phyloP scores from a whole-genome alignment of 2,329 filamentous ascomycete species.

The Orbilia ellipsospora region DNA sequence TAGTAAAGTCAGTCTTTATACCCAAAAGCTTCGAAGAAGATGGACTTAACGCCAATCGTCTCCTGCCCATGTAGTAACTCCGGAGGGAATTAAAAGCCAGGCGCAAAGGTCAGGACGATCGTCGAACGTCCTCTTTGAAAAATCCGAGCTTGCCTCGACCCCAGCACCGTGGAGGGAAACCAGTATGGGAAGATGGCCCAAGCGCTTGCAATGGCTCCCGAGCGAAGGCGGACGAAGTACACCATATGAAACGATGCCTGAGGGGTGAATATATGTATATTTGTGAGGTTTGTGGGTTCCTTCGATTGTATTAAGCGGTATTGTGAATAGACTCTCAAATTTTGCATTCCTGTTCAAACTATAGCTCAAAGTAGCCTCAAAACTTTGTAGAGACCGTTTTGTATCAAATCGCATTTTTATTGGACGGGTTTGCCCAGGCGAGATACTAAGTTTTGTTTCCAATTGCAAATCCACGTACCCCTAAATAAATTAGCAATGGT shows the following conservation, averaged over 20 bases:
- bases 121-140: constrained; percentile 66
- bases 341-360: not conserved
- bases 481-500: constrained; percentile 1
- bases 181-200: constrained; percentile 64
- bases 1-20: constrained; percentile 39
- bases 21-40: not conserved
- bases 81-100: constrained; percentile 70
- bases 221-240: constrained; percentile 68
- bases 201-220: constrained; percentile 30
- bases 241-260: constrained; percentile 67
- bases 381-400: not conserved
- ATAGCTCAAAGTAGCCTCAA: constrained; percentile 15
- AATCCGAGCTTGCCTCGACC: constrained; percentile 67
- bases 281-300: constrained; percentile 56
- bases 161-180: constrained; percentile 70
- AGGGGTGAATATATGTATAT: constrained; percentile 54
- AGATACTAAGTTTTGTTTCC: constrained; percentile 15
- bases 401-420: constrained; percentile 16
- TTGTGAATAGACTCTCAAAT: not conserved
- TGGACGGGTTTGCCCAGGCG: constrained; percentile 23
- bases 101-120: constrained; percentile 67
- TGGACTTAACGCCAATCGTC: constrained; percentile 69
- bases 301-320: constrained; percentile 22
- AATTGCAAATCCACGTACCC: constrained; percentile 13
- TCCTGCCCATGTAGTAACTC: constrained; percentile 69